Evolutionary conservation across 2,329 filamentous ascomycete genomes (phyloP), one percentile per base, ranked within the genome.

Genomic region (Fusarium nanum): DNA sequence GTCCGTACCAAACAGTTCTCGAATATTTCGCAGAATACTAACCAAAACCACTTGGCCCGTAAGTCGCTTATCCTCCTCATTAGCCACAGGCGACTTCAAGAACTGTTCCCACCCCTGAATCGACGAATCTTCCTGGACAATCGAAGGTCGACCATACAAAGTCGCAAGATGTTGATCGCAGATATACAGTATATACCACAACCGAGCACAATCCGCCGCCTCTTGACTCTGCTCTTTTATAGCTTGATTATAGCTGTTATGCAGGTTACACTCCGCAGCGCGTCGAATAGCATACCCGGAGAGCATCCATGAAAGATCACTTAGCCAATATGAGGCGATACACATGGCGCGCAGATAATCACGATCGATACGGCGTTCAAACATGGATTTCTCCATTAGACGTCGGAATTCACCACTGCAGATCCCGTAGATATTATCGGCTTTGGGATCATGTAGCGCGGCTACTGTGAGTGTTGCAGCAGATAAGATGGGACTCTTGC

Each of bases 131-230:
- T 89, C 87, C 28, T 86, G 85, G 1, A 89, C 85, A 11, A 89
- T 84, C 0, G 87, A 85, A 2, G 86, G 86, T 5, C 88, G 81
- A 4, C 87, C 87, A 56, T 90, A 89, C 0, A 89, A 79, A 23
- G 89, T 89, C 20, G 87, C 88, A 4, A 89, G 83, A 68, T 89
- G 87, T 62, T 88, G 86, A 60, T 89, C 87, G 67, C 87, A 89
- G 9, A 89, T 86, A 64, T 88, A 89, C 2, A 88, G 78, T 32
- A 88, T 76, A 71, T 89, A 90, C 88, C 88, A 90, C 14, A 90
- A 77, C 22, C 88, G 82, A 6, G 88, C 83, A 37, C 84, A 83
- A 60, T 89, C 86, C 59, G 82, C 81, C 1, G 82, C 82, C 45
- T 86, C 83, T 14, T 81, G 79, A 14, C 77, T 79, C 23, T 78